Conservation (phyloP, 2,329 filamentous ascomycete species). For the Sclerotinia nivalis region DNA sequence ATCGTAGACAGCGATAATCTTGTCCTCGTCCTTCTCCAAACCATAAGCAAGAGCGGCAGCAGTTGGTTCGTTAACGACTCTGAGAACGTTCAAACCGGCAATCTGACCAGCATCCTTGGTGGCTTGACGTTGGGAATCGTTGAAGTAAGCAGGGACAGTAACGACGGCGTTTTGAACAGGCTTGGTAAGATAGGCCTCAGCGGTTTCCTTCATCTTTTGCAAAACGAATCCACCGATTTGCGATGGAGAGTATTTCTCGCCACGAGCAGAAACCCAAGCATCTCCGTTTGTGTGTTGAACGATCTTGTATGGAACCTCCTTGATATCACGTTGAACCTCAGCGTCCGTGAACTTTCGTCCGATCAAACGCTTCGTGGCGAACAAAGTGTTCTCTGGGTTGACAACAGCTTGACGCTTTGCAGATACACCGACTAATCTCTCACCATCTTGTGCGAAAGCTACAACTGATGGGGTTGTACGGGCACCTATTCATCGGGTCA, state of each 20-base stretch:
- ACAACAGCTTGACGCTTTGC: constrained; percentile 98
- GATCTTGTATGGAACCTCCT: constrained; percentile 98
- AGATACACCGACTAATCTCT: constrained; percentile 94
- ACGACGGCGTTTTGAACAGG: constrained; percentile 94
- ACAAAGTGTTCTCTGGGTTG: constrained; percentile 97
- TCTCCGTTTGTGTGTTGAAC: constrained; percentile 96
- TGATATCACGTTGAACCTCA: constrained; percentile 95
- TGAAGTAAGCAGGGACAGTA: constrained; percentile 97
- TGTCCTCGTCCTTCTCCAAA: constrained; percentile 90
- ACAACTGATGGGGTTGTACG: constrained; percentile 93
- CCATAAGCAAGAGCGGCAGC: constrained; percentile 94
- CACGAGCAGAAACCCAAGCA: constrained; percentile 91
- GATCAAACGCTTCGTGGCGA: constrained; percentile 98
- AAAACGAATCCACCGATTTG: constrained; percentile 96
- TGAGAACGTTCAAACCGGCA: constrained; percentile 90
- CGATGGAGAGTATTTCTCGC: constrained; percentile 96
- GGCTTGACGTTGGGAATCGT: constrained; percentile 95
- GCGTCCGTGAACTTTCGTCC: constrained; percentile 92
- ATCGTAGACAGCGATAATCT: constrained; percentile 93
- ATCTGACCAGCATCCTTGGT: constrained; percentile 99
- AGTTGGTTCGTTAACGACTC: constrained; percentile 97
- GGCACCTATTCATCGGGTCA: constrained; percentile 57
- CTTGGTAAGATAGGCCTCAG: constrained; percentile 89
- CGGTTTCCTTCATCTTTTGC: constrained; percentile 99
- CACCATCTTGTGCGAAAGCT: constrained; percentile 91